Evolutionary conservation across 768 basidiomycete genomes (phyloP), one percentile per base, ranked within the genome.

Genomic region (Serpula lacrymans): DNA sequence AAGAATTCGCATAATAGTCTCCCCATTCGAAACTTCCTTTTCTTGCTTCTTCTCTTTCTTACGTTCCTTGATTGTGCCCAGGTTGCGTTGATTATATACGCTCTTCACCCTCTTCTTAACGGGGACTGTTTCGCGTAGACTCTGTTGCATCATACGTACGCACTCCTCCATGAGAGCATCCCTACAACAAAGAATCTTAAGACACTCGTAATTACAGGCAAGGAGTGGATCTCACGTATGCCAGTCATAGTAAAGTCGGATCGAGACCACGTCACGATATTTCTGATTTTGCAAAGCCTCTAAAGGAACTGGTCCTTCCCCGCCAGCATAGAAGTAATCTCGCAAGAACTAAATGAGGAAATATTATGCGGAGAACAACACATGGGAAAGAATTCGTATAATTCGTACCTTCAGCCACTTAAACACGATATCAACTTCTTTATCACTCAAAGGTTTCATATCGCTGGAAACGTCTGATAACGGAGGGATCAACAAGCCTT

Each of bases 341-440:
- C 85, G 72, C 58, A 99, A 55, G 71, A 97, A 97, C 90, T 95
- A 46, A 6, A 17, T 3, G 47, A 22, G 32, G 14, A 13, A 32
- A 44, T 25, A 43, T 36, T 26, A 38, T 41, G 18, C 26, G 32
- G 3, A 36, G 22, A 42, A 46, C 14, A 54, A 37, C 13, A 5
- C 16, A 10, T 20, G 6, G 22, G 13, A 42, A 21, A 32, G 27
- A 20, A 30, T 7, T n/a, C n/a, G n/a, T 5, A 6, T 12, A 26
- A 46, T n/a, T 52, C 63, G 13, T 42, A 88, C 93, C 81, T 93
- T 94, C 39, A 98, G 61, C 91, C 96, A 97, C 60, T 93, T 95
- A 70, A 97, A 91, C n/a, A 94, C 95, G 44, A 97, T 85, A 58
- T 98, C 96, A 26, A 98, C 88, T 66, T 97, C 96, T 64, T 95